Conservation (phyloP, 2,329 filamentous ascomycete species). For the Incumbomyces lentus region DNA sequence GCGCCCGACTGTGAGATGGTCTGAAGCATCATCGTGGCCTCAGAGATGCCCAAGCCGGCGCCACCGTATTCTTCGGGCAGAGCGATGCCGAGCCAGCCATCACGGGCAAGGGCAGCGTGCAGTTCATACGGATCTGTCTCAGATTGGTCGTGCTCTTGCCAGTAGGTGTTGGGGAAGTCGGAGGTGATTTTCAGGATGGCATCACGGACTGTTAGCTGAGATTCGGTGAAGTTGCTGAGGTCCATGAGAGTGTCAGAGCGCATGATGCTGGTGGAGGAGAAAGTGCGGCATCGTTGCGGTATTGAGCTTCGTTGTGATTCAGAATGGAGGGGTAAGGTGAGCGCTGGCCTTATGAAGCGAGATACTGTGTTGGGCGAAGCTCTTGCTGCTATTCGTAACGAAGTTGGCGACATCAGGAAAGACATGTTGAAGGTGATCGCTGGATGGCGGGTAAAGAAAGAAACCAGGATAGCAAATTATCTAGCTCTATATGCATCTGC, state of each 20-base stretch:
- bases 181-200: conserved; percentile 59
- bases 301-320: neutral
- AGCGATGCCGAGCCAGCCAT: conserved; percentile 73
- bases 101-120: conserved; percentile 61
- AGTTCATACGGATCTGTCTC: conserved; percentile 65
- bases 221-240: conserved; percentile 59
- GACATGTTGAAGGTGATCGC: neutral
- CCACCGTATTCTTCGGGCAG: conserved; percentile 66
- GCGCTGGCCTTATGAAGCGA: neutral
- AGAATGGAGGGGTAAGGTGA: neutral
- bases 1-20: conserved; percentile 69
- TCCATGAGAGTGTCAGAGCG: conserved; percentile 51
- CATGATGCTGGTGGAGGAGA: neutral
- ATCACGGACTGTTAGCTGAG: conserved; percentile 62
- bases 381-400: neutral
- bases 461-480: too few species aligned
- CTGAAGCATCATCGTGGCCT: conserved; percentile 82
- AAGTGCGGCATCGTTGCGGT: neutral
- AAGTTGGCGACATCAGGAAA: neutral
- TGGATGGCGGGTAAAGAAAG: too few species aligned
- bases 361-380: neutral
- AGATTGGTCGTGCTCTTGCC: conserved; percentile 61
- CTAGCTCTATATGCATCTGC: neutral
- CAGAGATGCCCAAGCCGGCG: conserved; percentile 61
- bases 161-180: conserved; percentile 64